A percentile compares a stretch with the other conserved stretches of the same genome.
Conservation (phyloP, 2,329 filamentous ascomycete species). For the Xylaria sp. region DNA sequence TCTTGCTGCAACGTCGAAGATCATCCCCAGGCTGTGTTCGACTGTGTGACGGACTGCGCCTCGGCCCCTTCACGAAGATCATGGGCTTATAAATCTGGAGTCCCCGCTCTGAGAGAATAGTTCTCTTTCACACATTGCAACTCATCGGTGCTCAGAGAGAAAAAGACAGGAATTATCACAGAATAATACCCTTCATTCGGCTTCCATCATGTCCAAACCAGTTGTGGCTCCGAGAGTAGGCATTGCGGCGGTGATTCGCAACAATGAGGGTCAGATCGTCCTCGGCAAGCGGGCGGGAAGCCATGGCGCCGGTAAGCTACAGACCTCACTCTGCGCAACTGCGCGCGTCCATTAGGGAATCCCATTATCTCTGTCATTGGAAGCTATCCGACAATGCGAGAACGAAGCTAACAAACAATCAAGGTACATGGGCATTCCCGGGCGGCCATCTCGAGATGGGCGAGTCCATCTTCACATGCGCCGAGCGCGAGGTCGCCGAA, state of each 20-base stretch:
- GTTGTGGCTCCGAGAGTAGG: conserved; percentile 35
- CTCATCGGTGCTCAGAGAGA: neutral
- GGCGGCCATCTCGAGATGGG: conserved; percentile 70
- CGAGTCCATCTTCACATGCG: conserved; percentile 58
- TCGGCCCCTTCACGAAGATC: no score
- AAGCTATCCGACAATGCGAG: neutral
- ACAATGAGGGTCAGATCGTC: conserved; percentile 40
- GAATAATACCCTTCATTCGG: neutral
- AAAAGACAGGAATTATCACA: neutral
- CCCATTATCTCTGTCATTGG: neutral
- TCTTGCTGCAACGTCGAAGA: no score
- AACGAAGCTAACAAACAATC: neutral
- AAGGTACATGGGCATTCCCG: conserved; percentile 61
- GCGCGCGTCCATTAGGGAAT: no score
- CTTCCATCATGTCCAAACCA: conserved; percentile 21
- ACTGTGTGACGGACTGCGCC: no score
- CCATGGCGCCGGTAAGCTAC: conserved; percentile 43
- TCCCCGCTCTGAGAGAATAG: no score
- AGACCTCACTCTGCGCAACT: neutral
- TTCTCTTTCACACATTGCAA: no score
- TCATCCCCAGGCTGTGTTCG: no score
- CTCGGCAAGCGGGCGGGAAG: conserved; percentile 44
- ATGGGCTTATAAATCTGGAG: no score
- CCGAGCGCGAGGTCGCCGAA: conserved; percentile 61
- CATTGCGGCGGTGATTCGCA: conserved; percentile 43